Percentiles rank a stretch among this genome's conserved stretches.
phyloP scores from a whole-genome alignment of 148 eudicot genomes.

The Dianthus caryophyllus region DNA sequence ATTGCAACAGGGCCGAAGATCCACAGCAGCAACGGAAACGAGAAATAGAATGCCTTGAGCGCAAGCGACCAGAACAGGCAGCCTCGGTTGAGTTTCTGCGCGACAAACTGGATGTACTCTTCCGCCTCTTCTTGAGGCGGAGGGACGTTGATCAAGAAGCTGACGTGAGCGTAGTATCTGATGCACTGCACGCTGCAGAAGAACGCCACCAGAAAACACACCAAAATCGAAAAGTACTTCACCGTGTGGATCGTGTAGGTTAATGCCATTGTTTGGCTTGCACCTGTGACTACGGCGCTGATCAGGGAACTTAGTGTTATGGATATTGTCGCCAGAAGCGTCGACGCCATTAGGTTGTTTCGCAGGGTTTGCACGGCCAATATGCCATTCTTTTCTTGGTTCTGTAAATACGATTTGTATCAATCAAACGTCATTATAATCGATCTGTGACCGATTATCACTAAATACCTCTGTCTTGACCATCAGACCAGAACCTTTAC shows the following conservation, averaged over 20 bases:
- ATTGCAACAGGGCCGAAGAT: slow-evolving; percentile 65
- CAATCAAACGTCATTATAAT: too few species aligned
- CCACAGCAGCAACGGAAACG: slow-evolving; percentile 75
- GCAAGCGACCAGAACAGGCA: slow-evolving; percentile 70
- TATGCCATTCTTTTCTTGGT: slow-evolving; percentile 54
- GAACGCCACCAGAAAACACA: slow-evolving; percentile 72
- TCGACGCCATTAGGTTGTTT: slow-evolving; percentile 79
- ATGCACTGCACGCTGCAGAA: slow-evolving; percentile 62
- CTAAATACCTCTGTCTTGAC: too few species aligned
- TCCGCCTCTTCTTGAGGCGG: slow-evolving; percentile 21
- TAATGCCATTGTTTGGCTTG: slow-evolving; percentile 24
- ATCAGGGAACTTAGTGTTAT: slow-evolving; percentile 72
- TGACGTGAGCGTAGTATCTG: slow-evolving; percentile 67
- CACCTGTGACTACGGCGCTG: slow-evolving; percentile 53
- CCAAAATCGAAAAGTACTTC: slow-evolving; percentile 51
- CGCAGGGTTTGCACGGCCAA: slow-evolving; percentile 43
- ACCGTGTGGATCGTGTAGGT: slow-evolving; percentile 25
- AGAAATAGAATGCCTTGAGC: slow-evolving; percentile 59
- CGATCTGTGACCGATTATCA: too few species aligned
- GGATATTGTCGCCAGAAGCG: slow-evolving; percentile 60
- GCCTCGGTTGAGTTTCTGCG: slow-evolving; percentile 45
- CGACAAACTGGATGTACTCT: slow-evolving; percentile 48
- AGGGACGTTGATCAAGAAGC: slow-evolving; percentile 59
- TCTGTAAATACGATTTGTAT: slow-evolving; percentile 26
- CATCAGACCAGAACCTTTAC: too few species aligned